phyloP scores from a whole-genome alignment of 2,329 filamentous ascomycete genomes.

The Aurifilum marmelostoma region DNA sequence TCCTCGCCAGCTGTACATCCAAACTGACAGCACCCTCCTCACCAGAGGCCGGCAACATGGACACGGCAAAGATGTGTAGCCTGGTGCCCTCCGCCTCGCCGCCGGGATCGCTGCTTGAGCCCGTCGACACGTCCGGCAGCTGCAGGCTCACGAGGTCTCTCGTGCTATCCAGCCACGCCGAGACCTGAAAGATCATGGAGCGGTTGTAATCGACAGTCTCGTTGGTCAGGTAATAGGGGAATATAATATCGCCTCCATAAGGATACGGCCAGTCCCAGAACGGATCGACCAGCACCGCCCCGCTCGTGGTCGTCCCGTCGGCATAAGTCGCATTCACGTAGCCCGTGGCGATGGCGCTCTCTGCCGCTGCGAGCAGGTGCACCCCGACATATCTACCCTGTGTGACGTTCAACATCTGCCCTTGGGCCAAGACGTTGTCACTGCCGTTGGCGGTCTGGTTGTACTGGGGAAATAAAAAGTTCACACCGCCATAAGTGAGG shows the following conservation, averaged over 20 bases:
- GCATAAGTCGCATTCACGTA: slow-evolving; percentile 30
- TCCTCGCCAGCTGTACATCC: slow-evolving; percentile 24
- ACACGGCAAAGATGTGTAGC: slow-evolving; percentile 27
- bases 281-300: slow-evolving; percentile 28
- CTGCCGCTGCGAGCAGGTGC: slow-evolving; percentile 31
- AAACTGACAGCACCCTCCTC: background rate
- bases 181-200: slow-evolving; percentile 31
- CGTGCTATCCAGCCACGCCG: slow-evolving; percentile 30
- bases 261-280: slow-evolving; percentile 32
- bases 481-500: slow-evolving; percentile 30
- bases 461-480: slow-evolving; percentile 30
- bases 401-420: slow-evolving; percentile 27
- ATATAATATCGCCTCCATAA: slow-evolving; percentile 31
- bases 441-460: slow-evolving; percentile 19
- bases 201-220: slow-evolving; percentile 30
- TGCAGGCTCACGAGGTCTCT: slow-evolving; percentile 29
- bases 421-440: slow-evolving; percentile 32
- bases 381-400: slow-evolving; percentile 29
- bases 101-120: slow-evolving; percentile 17
- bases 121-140: slow-evolving; percentile 24
- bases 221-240: slow-evolving; percentile 31
- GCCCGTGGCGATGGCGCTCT: slow-evolving; percentile 29
- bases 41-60: slow-evolving; percentile 14
- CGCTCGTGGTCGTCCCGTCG: slow-evolving; percentile 22
- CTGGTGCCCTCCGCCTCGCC: slow-evolving; percentile 18